A percentile compares a stretch with the other conserved stretches of the same genome.
phyloP scores from a whole-genome alignment of 139 green algal genomes.

The Diplosphaera chodatii region DNA sequence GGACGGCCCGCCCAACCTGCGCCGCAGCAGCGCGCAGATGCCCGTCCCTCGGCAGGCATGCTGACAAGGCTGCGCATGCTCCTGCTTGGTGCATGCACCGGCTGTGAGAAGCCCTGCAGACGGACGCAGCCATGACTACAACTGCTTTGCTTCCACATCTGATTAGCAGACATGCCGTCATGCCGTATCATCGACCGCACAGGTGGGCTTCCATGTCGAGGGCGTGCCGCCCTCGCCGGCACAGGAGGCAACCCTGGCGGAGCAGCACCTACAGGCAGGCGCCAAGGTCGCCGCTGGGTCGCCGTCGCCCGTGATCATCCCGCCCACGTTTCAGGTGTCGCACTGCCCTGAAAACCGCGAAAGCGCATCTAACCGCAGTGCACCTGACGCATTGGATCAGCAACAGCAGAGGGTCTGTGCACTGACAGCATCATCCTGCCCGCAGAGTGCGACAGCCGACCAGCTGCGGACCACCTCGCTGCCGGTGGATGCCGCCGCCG shows the following conservation, averaged over 20 bases:
- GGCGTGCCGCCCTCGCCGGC: constrained; percentile 51
- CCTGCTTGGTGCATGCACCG: too few species aligned
- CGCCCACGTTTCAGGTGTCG: constrained; percentile 63
- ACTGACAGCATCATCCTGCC: too few species aligned
- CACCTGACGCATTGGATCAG: too few species aligned
- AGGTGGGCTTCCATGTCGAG: constrained; percentile 79
- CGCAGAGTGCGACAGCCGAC: neutral
- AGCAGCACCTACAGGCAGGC: constrained; percentile 9
- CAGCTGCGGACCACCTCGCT: constrained; percentile 1
- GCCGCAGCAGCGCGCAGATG: neutral
- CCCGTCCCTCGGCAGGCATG: neutral
- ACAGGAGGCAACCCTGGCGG: constrained; percentile 27
- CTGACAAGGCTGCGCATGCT: too few species aligned
- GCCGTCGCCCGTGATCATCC: constrained; percentile 76
- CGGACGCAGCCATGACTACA: too few species aligned
- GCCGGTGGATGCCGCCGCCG: constrained; percentile 13
- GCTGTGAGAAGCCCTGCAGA: too few species aligned
- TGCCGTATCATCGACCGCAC: too few species aligned
- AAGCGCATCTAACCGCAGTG: neutral
- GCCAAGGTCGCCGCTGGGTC: constrained; percentile 26
- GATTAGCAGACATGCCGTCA: too few species aligned
- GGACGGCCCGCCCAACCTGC: neutral
- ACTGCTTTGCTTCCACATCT: too few species aligned
- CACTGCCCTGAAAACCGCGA: neutral
- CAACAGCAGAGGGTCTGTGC: too few species aligned